A percentile compares a stretch with the other conserved stretches of the same genome.
Conservation (phyloP, 2,329 filamentous ascomycete genomes). For the Botrytis deweyae region DNA sequence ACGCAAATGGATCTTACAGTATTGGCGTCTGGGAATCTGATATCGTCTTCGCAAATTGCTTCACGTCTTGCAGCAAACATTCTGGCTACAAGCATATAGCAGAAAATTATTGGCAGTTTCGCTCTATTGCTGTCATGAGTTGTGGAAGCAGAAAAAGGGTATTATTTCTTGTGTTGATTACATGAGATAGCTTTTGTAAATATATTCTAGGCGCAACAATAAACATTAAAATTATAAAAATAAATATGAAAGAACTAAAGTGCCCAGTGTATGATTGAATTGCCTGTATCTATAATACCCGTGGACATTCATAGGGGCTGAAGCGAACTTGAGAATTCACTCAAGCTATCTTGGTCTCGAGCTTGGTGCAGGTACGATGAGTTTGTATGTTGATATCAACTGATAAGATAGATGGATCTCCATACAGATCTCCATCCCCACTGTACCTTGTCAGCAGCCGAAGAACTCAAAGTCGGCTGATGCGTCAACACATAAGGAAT, state of each 20-base stretch:
- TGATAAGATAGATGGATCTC: neutral
- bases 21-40: conserved; percentile 18
- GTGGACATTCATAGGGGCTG: neutral
- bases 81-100: conserved; percentile 21
- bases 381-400: neutral
- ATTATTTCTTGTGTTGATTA: conserved; percentile 15
- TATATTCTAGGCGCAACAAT: conserved; percentile 16
- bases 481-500: neutral
- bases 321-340: neutral
- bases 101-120: conserved; percentile 18
- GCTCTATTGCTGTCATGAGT: conserved; percentile 22
- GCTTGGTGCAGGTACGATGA: too few relatives aligned
- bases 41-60: conserved; percentile 13
- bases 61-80: conserved; percentile 13
- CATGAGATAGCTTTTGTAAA: conserved; percentile 20
- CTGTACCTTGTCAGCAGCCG: neutral
- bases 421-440: neutral
- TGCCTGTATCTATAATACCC: neutral
- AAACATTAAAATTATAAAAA: conserved; percentile 11
- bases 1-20: conserved; percentile 22
- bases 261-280: neutral
- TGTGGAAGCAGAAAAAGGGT: conserved; percentile 8
- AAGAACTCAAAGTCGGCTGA: neutral
- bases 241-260: neutral
- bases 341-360: neutral